Percentiles rank a stretch among this genome's conserved stretches.
Conservation (phyloP, 306 rosid genomes). For the Cotoneaster glaucophyllus region DNA sequence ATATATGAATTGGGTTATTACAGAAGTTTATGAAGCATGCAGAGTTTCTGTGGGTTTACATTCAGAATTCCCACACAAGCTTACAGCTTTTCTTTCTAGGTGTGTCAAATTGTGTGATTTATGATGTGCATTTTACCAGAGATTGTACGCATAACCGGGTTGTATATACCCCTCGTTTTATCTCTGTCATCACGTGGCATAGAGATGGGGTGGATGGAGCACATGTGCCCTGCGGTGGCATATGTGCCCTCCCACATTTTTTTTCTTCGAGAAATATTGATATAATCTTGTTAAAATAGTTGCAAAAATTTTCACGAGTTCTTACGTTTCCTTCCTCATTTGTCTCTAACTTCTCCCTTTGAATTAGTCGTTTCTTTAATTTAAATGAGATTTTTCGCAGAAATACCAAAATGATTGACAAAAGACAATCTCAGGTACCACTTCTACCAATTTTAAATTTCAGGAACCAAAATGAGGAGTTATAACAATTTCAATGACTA, state of each 20-base stretch:
- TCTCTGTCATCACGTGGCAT: background rate
- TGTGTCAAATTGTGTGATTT: background rate
- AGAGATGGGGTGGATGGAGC: background rate
- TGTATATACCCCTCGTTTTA: background rate
- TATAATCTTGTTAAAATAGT: background rate
- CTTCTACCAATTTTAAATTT: too few relatives aligned
- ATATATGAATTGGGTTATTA: background rate
- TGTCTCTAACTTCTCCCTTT: accelerated
- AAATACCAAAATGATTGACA: too few relatives aligned
- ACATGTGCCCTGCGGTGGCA: background rate
- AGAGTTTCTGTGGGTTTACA: background rate
- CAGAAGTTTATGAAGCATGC: background rate
- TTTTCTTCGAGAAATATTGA: background rate
- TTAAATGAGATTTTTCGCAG: too few relatives aligned
- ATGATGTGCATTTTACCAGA: background rate
- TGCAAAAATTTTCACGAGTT: background rate
- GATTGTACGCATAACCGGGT: background rate
- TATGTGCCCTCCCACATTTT: background rate
- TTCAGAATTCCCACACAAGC: background rate
- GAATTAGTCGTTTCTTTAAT: too few relatives aligned
- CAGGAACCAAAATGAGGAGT: too few relatives aligned
- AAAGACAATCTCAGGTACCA: too few relatives aligned
- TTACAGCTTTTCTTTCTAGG: background rate
- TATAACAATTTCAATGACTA: too few relatives aligned
- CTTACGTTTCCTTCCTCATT: too few relatives aligned